Evolutionary conservation across 2,329 filamentous ascomycete species (phyloP).

Genomic region (Microdochium nivale): DNA sequence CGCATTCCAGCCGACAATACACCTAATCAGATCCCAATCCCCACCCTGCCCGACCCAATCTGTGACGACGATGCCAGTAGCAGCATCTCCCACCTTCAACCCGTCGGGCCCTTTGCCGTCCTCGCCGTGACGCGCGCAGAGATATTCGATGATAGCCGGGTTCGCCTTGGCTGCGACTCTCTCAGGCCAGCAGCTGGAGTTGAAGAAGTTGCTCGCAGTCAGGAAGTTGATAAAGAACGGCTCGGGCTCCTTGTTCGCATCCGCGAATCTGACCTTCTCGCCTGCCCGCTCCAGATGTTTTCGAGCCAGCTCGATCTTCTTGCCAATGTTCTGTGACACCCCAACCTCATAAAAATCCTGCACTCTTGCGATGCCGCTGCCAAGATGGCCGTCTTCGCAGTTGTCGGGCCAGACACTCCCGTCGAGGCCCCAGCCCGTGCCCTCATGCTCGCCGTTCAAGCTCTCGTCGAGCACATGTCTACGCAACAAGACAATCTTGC

Average conservation of each 20-base stretch:
- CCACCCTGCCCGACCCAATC: conserved; percentile 85
- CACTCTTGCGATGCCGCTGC: conserved; percentile 68
- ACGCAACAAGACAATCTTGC: conserved; percentile 76
- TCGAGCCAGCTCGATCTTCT: conserved; percentile 68
- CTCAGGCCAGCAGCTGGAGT: conserved; percentile 85
- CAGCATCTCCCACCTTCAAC: conserved; percentile 56
- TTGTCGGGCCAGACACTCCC: conserved; percentile 77
- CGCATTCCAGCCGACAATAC: conserved; percentile 87
- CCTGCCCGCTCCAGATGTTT: conserved; percentile 70
- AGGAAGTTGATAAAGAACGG: conserved; percentile 89
- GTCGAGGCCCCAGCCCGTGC: conserved; percentile 49
- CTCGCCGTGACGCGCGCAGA: conserved; percentile 49
- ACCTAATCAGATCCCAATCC: conserved; percentile 84
- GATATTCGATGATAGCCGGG: conserved; percentile 58
- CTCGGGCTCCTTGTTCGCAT: conserved; percentile 20
- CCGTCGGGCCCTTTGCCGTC: conserved; percentile 38
- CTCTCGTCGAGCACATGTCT: conserved; percentile 62
- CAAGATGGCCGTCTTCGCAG: conserved; percentile 63
- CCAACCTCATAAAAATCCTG: conserved; percentile 93
- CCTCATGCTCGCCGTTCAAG: conserved; percentile 40
- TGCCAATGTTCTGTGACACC: conserved; percentile 64
- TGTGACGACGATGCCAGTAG: conserved; percentile 81
- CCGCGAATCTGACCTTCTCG: conserved; percentile 29
- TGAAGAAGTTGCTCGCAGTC: conserved; percentile 91
- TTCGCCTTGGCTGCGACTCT: conserved; percentile 83